These are phyloP conservation scores for Starmerella stigmatis DNA, from an alignment of 805 yeast genomes.

Conservation along the genomic window DNA sequence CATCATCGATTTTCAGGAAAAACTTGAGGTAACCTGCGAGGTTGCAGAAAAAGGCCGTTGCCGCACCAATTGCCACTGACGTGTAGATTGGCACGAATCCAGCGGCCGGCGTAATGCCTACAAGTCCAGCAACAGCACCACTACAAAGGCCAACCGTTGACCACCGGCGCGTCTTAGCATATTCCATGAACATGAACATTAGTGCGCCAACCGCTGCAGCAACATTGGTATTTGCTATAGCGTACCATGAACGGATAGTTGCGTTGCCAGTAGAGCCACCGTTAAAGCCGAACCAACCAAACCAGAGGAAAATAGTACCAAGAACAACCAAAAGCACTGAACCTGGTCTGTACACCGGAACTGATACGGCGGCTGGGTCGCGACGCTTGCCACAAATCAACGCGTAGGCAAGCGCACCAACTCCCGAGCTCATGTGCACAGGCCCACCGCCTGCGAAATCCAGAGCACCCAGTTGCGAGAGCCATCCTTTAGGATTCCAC, in stretches of 20 bases:
- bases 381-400: conserved; percentile 84
- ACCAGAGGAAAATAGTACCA: conserved; percentile 93
- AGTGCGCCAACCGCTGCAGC: conserved; percentile 92
- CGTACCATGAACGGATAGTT: conserved; percentile 87
- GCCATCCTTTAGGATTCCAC: conserved; percentile 94
- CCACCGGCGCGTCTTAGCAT: conserved; percentile 81
- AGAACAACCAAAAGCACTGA: conserved; percentile 80
- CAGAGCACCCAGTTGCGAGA: conserved; percentile 65
- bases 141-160: conserved; percentile 86
- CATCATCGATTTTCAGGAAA: conserved; percentile 73
- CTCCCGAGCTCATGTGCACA: conserved; percentile 90
- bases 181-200: conserved; percentile 89
- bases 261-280: conserved; percentile 97
- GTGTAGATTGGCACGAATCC: conserved; percentile 91
- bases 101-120: conserved; percentile 94
- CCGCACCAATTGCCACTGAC: conserved; percentile 70
- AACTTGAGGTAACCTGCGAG: conserved; percentile 73
- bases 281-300: conserved; percentile 98
- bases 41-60: conserved; percentile 71
- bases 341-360: conserved; percentile 90
- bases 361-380: conserved; percentile 50
- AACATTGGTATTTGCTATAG: conserved; percentile 81
- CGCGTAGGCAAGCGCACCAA: conserved; percentile 90
- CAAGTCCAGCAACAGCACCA: conserved; percentile 88
- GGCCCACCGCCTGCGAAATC: conserved; percentile 99